phyloP scores from a whole-genome alignment of 768 basidiomycete species.

The Polyporus arcularius region DNA sequence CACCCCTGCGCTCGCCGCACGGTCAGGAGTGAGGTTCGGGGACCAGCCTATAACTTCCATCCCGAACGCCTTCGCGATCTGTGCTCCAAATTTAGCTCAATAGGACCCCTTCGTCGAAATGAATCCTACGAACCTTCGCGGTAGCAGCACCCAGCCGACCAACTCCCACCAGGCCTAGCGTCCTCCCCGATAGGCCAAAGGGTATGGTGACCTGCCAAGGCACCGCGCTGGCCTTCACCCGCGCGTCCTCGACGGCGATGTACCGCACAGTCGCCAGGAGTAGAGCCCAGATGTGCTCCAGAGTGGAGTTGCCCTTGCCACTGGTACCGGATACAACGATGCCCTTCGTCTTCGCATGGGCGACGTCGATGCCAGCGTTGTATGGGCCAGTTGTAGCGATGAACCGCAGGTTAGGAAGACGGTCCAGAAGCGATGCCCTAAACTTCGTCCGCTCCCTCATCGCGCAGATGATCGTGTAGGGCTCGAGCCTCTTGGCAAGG shows the following conservation, averaged over 20 bases:
- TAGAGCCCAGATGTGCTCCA: slow-evolving; percentile 68
- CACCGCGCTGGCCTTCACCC: slow-evolving; percentile 44
- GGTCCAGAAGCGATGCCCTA: slow-evolving; percentile 46
- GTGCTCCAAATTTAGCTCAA: not conserved
- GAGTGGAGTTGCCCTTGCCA: slow-evolving; percentile 46
- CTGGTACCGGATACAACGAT: slow-evolving; percentile 56
- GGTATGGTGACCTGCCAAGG: slow-evolving; percentile 59
- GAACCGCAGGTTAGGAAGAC: slow-evolving; percentile 59
- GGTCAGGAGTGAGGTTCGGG: slow-evolving; percentile 59
- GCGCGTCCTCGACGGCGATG: slow-evolving; percentile 50
- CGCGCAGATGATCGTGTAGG: slow-evolving; percentile 59
- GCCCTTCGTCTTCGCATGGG: slow-evolving; percentile 46
- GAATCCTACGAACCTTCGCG: slow-evolving; percentile 41
- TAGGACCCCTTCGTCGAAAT: too few relatives aligned
- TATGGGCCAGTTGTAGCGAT: slow-evolving; percentile 57
- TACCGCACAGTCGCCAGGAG: slow-evolving; percentile 54
- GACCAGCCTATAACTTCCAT: slow-evolving; percentile 68
- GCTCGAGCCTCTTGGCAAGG: slow-evolving; percentile 48
- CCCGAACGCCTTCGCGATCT: slow-evolving; percentile 61
- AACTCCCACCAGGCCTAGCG: slow-evolving; percentile 61
- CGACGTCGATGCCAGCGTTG: slow-evolving; percentile 53
- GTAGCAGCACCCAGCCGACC: slow-evolving; percentile 56
- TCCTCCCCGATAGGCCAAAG: slow-evolving; percentile 52
- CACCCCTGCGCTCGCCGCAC: slow-evolving; percentile 53
- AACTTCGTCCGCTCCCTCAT: slow-evolving; percentile 73